Evolutionary conservation across 2,329 filamentous ascomycete species (phyloP).

Genomic region (Magnaporthiopsis incrustans): DNA sequence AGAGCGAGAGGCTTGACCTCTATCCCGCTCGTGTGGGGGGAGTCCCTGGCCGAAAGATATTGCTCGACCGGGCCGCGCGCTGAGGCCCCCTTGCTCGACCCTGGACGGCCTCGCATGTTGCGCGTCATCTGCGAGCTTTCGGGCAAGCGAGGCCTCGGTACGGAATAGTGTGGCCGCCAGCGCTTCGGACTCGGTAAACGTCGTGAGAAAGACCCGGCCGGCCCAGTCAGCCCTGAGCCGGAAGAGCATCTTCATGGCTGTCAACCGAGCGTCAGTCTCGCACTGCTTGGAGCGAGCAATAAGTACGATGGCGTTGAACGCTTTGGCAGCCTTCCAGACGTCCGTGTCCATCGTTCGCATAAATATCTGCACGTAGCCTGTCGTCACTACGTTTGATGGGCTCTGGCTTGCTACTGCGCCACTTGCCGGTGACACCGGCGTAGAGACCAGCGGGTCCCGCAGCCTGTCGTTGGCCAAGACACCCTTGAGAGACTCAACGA

Average conservation of each 20-base stretch:
- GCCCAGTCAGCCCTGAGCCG: slow-evolving; percentile 76
- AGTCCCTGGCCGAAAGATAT: slow-evolving; percentile 40
- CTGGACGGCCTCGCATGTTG: slow-evolving; percentile 35
- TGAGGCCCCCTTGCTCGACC: slow-evolving; percentile 30
- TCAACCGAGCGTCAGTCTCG: slow-evolving; percentile 62
- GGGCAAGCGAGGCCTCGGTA: slow-evolving; percentile 43
- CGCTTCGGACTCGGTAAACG: slow-evolving; percentile 62
- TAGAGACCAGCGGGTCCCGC: slow-evolving; percentile 29
- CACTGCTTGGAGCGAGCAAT: slow-evolving; percentile 53
- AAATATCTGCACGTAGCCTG: slow-evolving; percentile 68
- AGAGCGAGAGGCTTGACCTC: slow-evolving; percentile 1
- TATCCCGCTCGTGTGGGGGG: slow-evolving; percentile 1
- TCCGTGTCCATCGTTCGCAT: slow-evolving; percentile 62
- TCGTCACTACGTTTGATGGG: slow-evolving; percentile 62
- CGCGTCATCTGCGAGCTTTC: slow-evolving; percentile 44
- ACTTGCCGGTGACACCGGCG: slow-evolving; percentile 17
- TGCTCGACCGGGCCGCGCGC: slow-evolving; percentile 39
- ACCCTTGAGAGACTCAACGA: slow-evolving; percentile 43
- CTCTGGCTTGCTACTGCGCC: slow-evolving; percentile 33
- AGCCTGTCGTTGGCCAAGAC: slow-evolving; percentile 42
- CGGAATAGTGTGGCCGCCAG: slow-evolving; percentile 67
- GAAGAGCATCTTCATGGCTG: slow-evolving; percentile 71
- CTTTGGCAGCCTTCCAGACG: slow-evolving; percentile 52
- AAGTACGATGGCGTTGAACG: slow-evolving; percentile 56
- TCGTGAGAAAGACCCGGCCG: slow-evolving; percentile 64